Evolutionary conservation across 2,329 filamentous ascomycete genomes (phyloP).

Genomic region (Clonostachys solani): DNA sequence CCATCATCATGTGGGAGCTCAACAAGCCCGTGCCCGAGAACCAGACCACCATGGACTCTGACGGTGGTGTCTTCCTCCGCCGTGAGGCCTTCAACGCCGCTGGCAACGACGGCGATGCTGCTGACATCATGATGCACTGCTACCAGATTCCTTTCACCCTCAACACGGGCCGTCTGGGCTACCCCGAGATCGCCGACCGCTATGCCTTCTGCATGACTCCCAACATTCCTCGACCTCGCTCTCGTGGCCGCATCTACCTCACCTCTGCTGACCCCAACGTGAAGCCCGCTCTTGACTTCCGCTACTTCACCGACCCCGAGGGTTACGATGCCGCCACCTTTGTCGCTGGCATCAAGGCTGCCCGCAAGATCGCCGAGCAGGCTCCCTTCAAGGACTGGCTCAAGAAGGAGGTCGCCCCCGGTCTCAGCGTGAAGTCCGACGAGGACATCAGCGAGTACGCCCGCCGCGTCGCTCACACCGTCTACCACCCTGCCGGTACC

Average conservation of each 20-base stretch:
- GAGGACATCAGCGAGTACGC: conserved; percentile 81
- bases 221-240: conserved; percentile 81
- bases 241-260: conserved; percentile 72
- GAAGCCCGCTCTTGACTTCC: conserved; percentile 83
- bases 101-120: conserved; percentile 67
- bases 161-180: conserved; percentile 80
- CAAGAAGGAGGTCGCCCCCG: conserved; percentile 76
- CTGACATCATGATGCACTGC: conserved; percentile 94
- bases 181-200: conserved; percentile 55
- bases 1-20: conserved; percentile 69
- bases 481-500: conserved; percentile 86
- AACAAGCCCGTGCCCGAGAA: conserved; percentile 70
- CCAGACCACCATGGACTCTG: conserved; percentile 88
- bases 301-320: conserved; percentile 83
- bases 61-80: conserved; percentile 83
- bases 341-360: conserved; percentile 71
- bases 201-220: conserved; percentile 93
- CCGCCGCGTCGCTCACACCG: conserved; percentile 76
- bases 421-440: conserved; percentile 68
- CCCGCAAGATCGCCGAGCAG: conserved; percentile 71
- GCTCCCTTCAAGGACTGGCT: conserved; percentile 79
- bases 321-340: conserved; percentile 82
- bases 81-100: conserved; percentile 67
- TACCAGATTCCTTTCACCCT: conserved; percentile 92
- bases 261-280: conserved; percentile 70